Evolutionary conservation across 208 protist species (phyloP).

Genomic region (Trichomonas tenax): DNA sequence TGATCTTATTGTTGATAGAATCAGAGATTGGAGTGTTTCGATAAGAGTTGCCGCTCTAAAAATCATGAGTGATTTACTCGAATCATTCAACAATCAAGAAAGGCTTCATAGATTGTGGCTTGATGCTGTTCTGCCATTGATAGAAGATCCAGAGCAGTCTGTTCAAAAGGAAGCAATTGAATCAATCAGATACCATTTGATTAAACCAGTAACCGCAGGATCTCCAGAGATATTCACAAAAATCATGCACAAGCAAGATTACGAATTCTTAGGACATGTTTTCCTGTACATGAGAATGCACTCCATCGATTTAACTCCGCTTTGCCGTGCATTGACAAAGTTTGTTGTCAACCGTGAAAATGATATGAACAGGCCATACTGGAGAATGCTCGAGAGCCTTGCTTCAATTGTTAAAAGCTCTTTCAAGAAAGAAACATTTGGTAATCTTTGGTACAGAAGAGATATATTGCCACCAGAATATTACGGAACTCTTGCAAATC

Average conservation of each 20-base stretch:
- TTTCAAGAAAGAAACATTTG: neutral
- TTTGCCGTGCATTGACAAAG: neutral
- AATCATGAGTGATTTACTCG: neutral
- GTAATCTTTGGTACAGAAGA: neutral
- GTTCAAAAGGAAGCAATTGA: neutral
- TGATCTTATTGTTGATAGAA: neutral
- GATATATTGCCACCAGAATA: slow-evolving; percentile 7
- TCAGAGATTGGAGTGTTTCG: neutral
- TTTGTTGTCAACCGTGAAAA: neutral
- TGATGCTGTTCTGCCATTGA: neutral
- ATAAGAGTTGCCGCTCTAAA: neutral
- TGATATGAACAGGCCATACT: neutral
- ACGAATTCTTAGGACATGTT: neutral
- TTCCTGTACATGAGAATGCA: neutral
- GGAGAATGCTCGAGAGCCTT: neutral
- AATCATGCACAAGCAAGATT: neutral
- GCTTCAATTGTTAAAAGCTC: neutral
- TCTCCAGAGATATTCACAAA: neutral
- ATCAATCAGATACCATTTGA: neutral
- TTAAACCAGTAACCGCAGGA: neutral
- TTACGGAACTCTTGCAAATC: neutral
- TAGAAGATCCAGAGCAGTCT: neutral
- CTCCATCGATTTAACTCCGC: neutral
- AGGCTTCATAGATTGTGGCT: neutral
- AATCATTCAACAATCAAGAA: neutral